Evolutionary conservation across 2,329 filamentous ascomycete species (phyloP).

Genomic region (Neonectria ditissima): DNA sequence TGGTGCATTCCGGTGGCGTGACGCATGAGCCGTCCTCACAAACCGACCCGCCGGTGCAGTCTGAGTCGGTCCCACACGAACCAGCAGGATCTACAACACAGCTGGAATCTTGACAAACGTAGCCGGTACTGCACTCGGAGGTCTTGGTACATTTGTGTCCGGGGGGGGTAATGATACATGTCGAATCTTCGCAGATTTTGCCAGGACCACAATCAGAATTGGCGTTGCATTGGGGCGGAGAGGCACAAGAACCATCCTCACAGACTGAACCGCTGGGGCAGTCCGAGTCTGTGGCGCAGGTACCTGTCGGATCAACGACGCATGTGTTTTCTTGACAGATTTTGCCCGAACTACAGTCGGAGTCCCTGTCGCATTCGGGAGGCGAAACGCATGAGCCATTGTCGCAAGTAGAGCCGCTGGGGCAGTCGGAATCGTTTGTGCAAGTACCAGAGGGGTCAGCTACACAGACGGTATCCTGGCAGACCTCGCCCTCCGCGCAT

Average conservation of each 20-base stretch:
- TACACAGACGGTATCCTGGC: not conserved
- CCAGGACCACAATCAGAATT: not conserved
- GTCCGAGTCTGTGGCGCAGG: not conserved
- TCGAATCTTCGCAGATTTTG: not conserved
- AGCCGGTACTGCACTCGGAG: too few relatives aligned
- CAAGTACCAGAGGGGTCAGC: not conserved
- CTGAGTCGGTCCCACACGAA: not conserved
- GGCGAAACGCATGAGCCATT: not conserved
- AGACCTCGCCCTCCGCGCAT: not conserved
- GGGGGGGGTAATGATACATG: not conserved
- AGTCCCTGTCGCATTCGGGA: not conserved
- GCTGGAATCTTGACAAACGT: too few relatives aligned
- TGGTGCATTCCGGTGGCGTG: not conserved
- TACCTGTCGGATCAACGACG: not conserved
- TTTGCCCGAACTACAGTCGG: not conserved
- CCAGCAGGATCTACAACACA: too few relatives aligned
- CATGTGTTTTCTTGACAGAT: not conserved
- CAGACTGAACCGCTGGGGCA: not conserved
- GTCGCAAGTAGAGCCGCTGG: not conserved
- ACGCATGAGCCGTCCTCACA: constrained; percentile 2
- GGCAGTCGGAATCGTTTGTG: not conserved
- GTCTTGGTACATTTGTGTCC: too few relatives aligned
- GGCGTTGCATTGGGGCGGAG: not conserved
- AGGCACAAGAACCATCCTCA: not conserved
- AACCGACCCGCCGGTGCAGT: not conserved